These are phyloP conservation scores for Penicillium canescens DNA, from an alignment of 495 filamentous ascomycete species.

Conservation along the genomic window DNA sequence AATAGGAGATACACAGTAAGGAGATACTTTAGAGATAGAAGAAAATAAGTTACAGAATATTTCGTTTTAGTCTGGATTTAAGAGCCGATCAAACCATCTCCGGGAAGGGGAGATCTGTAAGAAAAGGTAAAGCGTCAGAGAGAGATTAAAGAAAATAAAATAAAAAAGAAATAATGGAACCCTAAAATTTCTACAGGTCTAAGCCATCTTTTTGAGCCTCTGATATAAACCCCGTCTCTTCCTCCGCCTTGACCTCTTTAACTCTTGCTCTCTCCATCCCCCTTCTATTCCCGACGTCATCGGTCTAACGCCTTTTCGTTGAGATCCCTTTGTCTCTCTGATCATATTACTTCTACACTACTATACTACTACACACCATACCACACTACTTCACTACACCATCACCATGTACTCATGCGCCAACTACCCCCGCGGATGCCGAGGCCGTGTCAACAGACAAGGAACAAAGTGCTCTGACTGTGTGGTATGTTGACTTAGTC, in stretches of 20 bases:
- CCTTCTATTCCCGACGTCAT: conserved; percentile 10
- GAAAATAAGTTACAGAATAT: no score
- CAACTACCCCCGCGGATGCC: conserved; percentile 52
- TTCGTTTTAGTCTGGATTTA: neutral
- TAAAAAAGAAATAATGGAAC: conserved; percentile 21
- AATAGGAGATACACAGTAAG: no score
- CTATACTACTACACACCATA: no score
- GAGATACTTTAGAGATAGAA: no score
- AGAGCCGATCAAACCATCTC: neutral
- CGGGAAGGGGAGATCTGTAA: neutral
- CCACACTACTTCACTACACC: conserved; percentile 1
- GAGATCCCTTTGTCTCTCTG: neutral
- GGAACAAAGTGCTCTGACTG: conserved; percentile 50
- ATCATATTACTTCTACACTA: neutral
- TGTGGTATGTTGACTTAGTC: conserved; percentile 35
- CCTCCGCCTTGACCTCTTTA: neutral
- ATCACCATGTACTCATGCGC: conserved; percentile 50
- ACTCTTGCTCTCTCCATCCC: neutral
- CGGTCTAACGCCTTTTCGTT: neutral
- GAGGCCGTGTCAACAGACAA: conserved; percentile 45
- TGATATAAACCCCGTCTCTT: conserved; percentile 22
- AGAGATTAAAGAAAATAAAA: conserved; percentile 11
- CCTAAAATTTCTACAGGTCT: conserved; percentile 23
- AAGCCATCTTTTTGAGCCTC: conserved; percentile 21
- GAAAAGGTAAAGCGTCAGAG: neutral